A percentile compares a stretch with the other conserved stretches of the same genome.
These are phyloP conservation scores for Cyanidiococcus yangmingshanensis DNA, from an alignment of 23 red algal species.

Conservation along the genomic window DNA sequence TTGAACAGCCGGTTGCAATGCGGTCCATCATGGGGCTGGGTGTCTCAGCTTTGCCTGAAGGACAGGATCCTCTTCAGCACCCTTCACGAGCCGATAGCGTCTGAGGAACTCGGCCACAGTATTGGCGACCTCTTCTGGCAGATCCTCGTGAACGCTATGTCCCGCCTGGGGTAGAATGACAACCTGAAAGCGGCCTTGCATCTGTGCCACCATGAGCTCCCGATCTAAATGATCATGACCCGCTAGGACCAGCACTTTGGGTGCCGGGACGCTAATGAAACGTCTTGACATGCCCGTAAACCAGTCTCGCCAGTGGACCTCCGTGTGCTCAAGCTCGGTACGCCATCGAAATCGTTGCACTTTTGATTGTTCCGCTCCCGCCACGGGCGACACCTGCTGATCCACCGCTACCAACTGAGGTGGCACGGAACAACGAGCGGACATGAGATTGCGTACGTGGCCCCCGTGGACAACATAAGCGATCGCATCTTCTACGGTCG, in stretches of 20 bases:
- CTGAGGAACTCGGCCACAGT: conserved; percentile 43
- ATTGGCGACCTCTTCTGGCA: conserved; percentile 42
- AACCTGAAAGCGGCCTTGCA: conserved; percentile 94
- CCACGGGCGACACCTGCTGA: background rate
- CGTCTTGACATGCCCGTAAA: conserved; percentile 56
- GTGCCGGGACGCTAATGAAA: conserved; percentile 50
- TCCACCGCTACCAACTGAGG: conserved; percentile 31
- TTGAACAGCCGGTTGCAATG: too few species aligned
- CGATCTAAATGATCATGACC: conserved; percentile 72
- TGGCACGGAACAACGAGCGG: conserved; percentile 56
- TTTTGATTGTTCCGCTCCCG: background rate
- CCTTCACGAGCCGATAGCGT: conserved; percentile 28
- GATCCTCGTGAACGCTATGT: conserved; percentile 70
- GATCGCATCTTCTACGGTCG: conserved; percentile 32
- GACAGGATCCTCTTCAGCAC: background rate
- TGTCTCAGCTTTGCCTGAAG: too few species aligned
- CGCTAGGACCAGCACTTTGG: conserved; percentile 86
- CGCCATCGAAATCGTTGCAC: conserved; percentile 29
- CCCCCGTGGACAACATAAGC: conserved; percentile 49
- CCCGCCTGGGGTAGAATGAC: conserved; percentile 62
- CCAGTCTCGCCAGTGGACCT: conserved; percentile 74
- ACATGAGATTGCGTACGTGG: conserved; percentile 44
- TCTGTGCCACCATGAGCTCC: conserved; percentile 91
- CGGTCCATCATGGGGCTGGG: too few species aligned
- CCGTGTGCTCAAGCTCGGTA: conserved; percentile 47